phyloP scores from a whole-genome alignment of 208 protist species.

The Porcisia hertigi region DNA sequence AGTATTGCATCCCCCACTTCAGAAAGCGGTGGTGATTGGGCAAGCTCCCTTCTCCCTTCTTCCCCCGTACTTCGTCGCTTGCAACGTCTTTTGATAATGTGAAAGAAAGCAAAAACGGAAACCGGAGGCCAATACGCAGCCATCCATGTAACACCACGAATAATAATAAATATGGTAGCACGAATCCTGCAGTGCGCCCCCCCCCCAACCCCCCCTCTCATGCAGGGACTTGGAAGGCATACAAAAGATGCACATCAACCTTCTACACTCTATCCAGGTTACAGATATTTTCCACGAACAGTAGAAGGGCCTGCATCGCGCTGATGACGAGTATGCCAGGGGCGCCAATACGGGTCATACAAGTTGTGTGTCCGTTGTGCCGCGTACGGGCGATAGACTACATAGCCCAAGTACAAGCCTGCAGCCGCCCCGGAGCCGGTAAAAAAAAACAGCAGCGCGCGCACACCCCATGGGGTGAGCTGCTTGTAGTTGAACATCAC shows the following conservation, averaged over 20 bases:
- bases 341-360: constrained; percentile 83
- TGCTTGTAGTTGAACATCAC: constrained; percentile 47
- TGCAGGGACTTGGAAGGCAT: not conserved
- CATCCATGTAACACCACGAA: too few species aligned
- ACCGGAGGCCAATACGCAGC: too few species aligned
- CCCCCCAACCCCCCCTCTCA: too few species aligned
- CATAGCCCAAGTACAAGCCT: constrained; percentile 59
- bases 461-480: constrained; percentile 72
- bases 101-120: not conserved
- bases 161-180: too few species aligned
- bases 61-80: not conserved
- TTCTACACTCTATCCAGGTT: not conserved
- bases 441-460: constrained; percentile 30
- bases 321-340: constrained; percentile 67
- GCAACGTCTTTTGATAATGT: not conserved
- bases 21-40: not conserved
- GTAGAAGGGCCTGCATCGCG: constrained; percentile 45
- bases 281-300: constrained; percentile 78
- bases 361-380: constrained; percentile 47
- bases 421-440: constrained; percentile 26
- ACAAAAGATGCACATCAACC: not conserved
- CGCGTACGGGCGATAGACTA: constrained; percentile 66
- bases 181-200: too few species aligned
- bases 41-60: not conserved
- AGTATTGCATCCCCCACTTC: not conserved